Base-by-base conservation (phyloP, 257 asterid genomes). In the Solanum virginianum region DNA sequence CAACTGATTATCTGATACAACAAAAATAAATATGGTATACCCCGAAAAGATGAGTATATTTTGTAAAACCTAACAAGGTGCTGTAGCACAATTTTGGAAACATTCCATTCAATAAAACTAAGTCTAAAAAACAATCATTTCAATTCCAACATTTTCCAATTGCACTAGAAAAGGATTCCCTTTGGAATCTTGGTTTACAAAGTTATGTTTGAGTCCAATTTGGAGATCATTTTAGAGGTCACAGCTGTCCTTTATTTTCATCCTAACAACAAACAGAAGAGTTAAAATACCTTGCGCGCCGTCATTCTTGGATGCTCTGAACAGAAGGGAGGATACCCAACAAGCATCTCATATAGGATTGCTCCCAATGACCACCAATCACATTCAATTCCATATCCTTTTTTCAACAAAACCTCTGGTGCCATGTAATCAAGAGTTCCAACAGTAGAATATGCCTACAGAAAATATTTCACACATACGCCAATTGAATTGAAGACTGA, bases 321-420 rank as follows among this genome's bases (percentile, higher is more conserved):
- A 87, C 98, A 96, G 89, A 96, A 96, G 43, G 99, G 99, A 83
- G 99, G 98, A 87, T 95, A 96, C 39, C 99, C 99, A 17, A 93
- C 83, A 86, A 96, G 95, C 99, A 96, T 96, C 89, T 96, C 99
- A 10, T 89, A 96, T 94, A 96, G 86, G 82, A 96, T 96, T 29
- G 98, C 99, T 45, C 99, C 99, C 84, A 96, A 82, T 47, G 98
- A 95, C 99, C 99, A 96, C 99, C 98, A 95, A 84, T 96, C 99
- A 84, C 99, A 96, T 92, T 96, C 99, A 93, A 96, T 89, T 77
- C 99, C 99, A 71, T 96, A 96, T 91, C 99, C 99, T 86, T 91
- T 96, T 90, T 96, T 96, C 88, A 96, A 84, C 83, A 96, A 87
- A 80, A 96, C 97, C 88, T 95, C 99, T 9, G 99, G 99, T 87